Base-by-base conservation (phyloP, 345 rosid genomes). In the Euclidium syriacum region DNA sequence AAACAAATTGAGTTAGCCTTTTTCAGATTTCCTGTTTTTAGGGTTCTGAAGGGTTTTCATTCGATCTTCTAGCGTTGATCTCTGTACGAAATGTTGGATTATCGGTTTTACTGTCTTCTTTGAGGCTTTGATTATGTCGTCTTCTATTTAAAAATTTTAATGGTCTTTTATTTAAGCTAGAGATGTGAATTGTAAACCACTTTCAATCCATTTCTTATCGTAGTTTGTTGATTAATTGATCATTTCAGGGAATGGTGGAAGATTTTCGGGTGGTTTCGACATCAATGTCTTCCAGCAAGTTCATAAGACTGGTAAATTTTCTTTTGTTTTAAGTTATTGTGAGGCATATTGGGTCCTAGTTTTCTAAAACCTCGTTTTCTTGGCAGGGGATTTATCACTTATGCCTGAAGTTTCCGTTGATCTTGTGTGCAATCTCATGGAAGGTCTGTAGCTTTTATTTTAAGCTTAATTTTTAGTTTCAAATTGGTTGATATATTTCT, bases 201-300 rank as follows among this genome's bases (percentile, higher is more conserved):
- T 12, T 25, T 75, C 8, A 20, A 2, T 50, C 17, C 35, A 24
- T 68, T 50, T 18, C 27, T 29, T 33, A 41, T 23, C 19, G n/a
- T 22, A 7, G 22, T 49, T 42, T 16, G 40, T 61, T 59, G 20
- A 27, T 65, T 18, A 19, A 20, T 26, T 44, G 63, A 10, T 69
- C 19, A 26, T 52, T 56, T 34, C 73, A 92, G 98, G 98, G 56
- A 80, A 85, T 29, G 77, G 81, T 57, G 88, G 95, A 67, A 87
- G 86, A 74, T 92, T 89, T 73, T 91, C 89, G 0, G 98, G 94
- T 43, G 98, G 98, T 24, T 91, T 91, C 19, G 98, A 91, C 52
- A 85, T 91, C 70, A 83, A 79, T 76, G 96, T 88, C 41, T 86
- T 91, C 71, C 74, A 71, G 74, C 76, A 85, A 77, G 73, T 88